phyloP scores from a whole-genome alignment of 2,329 filamentous ascomycete genomes.

The Aspergillus glaucus region DNA sequence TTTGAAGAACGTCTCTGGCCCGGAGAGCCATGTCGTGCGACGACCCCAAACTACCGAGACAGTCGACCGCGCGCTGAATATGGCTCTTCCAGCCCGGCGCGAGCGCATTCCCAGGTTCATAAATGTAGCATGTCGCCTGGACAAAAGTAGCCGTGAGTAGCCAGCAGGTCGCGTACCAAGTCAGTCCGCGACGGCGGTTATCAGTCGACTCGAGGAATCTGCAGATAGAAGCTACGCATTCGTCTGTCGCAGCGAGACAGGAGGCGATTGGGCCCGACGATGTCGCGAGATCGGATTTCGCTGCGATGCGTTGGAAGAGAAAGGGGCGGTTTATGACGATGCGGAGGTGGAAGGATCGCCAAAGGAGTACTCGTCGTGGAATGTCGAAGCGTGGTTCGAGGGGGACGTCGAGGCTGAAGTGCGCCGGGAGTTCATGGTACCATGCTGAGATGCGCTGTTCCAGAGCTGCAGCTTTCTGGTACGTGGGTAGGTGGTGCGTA shows the following conservation, averaged over 20 bases:
- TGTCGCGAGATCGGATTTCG: conserved; percentile 10
- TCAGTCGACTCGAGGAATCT: conserved; percentile 13
- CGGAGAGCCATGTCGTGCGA: conserved; percentile 16
- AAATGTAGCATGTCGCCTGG: conserved; percentile 17
- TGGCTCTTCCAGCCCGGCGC: conserved; percentile 9
- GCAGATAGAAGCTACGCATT: conserved; percentile 15
- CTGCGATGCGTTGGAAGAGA: conserved; percentile 13
- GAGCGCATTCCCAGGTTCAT: conserved; percentile 11
- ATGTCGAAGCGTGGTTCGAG: conserved; percentile 13
- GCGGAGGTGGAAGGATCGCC: conserved; percentile 17
- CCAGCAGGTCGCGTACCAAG: conserved; percentile 20
- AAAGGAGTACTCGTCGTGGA: conserved; percentile 12
- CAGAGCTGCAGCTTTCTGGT: conserved; percentile 9
- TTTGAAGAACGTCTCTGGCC: conserved; percentile 12
- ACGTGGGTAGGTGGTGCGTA: conserved; percentile 12
- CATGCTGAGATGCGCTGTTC: conserved; percentile 13
- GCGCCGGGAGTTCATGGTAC: conserved; percentile 10
- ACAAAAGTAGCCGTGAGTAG: conserved; percentile 17
- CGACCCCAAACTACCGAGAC: conserved; percentile 12
- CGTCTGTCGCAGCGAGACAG: conserved; percentile 14
- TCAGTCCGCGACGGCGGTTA: conserved; percentile 11
- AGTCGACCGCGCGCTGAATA: conserved; percentile 13
- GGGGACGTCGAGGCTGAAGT: conserved; percentile 6
- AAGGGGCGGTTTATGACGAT: conserved; percentile 18
- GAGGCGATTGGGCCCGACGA: conserved; percentile 8